These are phyloP conservation scores for Rhynchospora pubera DNA, from an alignment of 176 grass and related monocot species.

Conservation along the genomic window DNA sequence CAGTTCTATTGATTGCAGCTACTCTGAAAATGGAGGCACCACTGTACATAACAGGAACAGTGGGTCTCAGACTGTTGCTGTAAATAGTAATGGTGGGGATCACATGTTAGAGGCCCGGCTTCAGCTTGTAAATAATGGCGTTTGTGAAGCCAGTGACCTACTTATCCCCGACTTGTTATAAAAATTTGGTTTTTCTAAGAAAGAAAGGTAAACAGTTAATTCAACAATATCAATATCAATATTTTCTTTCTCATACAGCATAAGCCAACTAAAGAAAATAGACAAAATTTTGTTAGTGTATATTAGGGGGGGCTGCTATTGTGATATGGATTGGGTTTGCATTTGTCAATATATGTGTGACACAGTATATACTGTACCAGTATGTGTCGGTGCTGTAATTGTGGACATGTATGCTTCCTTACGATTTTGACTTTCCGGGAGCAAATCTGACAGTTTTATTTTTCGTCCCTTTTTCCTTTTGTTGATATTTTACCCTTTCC, in stretches of 20 bases:
- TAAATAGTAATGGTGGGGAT: constrained; percentile 33
- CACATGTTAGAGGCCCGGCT: constrained; percentile 54
- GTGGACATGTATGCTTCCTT: not conserved
- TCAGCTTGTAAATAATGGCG: constrained; percentile 73
- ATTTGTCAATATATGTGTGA: not conserved
- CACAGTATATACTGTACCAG: not conserved
- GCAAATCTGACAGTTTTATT: not conserved
- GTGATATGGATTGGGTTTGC: not conserved
- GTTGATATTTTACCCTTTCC: not conserved
- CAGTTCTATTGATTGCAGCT: constrained; percentile 57
- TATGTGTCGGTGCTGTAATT: not conserved
- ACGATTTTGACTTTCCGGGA: not conserved
- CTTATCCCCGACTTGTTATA: constrained; percentile 36
- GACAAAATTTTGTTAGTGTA: not conserved
- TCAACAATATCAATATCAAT: not conserved
- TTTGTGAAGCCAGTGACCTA: constrained; percentile 45
- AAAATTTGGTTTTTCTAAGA: not conserved
- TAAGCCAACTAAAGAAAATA: not conserved
- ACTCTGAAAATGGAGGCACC: constrained; percentile 48
- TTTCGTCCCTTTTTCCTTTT: not conserved
- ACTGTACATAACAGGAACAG: constrained; percentile 50
- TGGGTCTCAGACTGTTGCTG: constrained; percentile 34
- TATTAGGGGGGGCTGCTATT: not conserved
- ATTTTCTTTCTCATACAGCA: not conserved
- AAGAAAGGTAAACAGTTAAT: constrained; percentile 13